Evolutionary conservation across 2,329 filamentous ascomycete genomes (phyloP).

Genomic region (Claviceps sp.): DNA sequence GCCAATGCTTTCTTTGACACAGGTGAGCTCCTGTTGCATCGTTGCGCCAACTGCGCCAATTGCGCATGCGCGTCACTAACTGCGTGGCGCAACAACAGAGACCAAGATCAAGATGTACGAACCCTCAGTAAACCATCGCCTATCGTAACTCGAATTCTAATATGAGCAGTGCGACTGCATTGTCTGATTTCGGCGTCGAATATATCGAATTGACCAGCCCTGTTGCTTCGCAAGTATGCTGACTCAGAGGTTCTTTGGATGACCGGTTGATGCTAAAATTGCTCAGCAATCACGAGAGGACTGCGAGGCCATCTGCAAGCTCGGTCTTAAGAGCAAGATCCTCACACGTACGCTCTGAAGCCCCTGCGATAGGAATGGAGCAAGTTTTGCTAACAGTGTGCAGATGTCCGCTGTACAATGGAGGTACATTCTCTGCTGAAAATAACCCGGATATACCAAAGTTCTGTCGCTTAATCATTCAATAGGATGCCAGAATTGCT

Average conservation of each 20-base stretch:
- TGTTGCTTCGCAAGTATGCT: slow-evolving; percentile 34
- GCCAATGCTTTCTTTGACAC: slow-evolving; percentile 70
- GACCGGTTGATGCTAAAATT: not conserved
- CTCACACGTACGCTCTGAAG: slow-evolving; percentile 11
- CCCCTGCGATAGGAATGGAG: too few relatives aligned
- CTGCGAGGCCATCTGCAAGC: slow-evolving; percentile 87
- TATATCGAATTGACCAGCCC: slow-evolving; percentile 65
- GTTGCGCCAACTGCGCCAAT: not conserved
- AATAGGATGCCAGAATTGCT: slow-evolving; percentile 2
- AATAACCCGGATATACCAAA: not conserved
- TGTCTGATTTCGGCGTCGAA: slow-evolving; percentile 11
- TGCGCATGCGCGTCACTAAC: not conserved
- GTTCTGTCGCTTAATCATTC: not conserved
- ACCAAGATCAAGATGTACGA: slow-evolving; percentile 38
- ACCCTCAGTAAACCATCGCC: not conserved
- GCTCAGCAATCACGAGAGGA: slow-evolving; percentile 75
- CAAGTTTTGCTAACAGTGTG: not conserved
- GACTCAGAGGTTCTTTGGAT: not conserved
- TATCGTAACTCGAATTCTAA: not conserved
- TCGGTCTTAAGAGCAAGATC: slow-evolving; percentile 56
- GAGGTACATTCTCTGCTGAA: not conserved
- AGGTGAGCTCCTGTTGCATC: not conserved
- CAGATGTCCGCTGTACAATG: slow-evolving; percentile 13
- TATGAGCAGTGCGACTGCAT: slow-evolving; percentile 5
- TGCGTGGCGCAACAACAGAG: slow-evolving; percentile 11